Base-by-base conservation (phyloP, 805 yeast genomes). In the Lipomyces starkeyi region DNA sequence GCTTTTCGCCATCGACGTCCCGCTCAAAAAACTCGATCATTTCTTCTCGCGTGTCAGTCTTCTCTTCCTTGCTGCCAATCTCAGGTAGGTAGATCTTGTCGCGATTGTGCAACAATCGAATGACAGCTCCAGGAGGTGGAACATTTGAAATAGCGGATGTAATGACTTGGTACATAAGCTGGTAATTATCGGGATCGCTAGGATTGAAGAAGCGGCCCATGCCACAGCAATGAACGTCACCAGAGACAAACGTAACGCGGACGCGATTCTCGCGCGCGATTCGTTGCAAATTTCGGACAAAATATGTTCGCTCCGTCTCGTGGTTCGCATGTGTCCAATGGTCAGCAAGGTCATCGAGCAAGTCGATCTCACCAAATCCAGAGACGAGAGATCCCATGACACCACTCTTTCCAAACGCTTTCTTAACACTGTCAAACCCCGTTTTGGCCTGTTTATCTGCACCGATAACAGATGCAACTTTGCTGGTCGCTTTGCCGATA, bases 241-340 rank as follows among this genome's bases (percentile, higher is more conserved):
- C 99, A 14, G 93, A 86, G 29, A 94, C 81, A 68, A 94, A 89
- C 7, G 98, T 92, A 66, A 95, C 79, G 73, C 99, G 83, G 3
- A 90, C 86, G 3, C 88, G 88, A 71, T 84, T 77, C 37, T 79
- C 73, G 40, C 90, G 84, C 2, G 94, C 92, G 74, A 93, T 87
- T 57, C 85, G 85, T 70, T 88, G 87, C 58, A 94, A 80, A 69
- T 81, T 81, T 53, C 82, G 83, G 70, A 93, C 80, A 53, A 94
- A 82, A 72, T 77, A 76, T 78, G 94, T 94, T 69, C 99, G 85
- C 79, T 94, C 99, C 60, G 79, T 78, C 77, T 94, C 95, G 80
- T 94, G 99, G 77, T 88, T 85, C 67, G 84, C 84, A 2, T 97
- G 89, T 78, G 98, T 93, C 99, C 99, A 94, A 80, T 94, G 98